phyloP scores from a whole-genome alignment of 108 stramenopile species.

The Cyclotella choctawhatcheeana region DNA sequence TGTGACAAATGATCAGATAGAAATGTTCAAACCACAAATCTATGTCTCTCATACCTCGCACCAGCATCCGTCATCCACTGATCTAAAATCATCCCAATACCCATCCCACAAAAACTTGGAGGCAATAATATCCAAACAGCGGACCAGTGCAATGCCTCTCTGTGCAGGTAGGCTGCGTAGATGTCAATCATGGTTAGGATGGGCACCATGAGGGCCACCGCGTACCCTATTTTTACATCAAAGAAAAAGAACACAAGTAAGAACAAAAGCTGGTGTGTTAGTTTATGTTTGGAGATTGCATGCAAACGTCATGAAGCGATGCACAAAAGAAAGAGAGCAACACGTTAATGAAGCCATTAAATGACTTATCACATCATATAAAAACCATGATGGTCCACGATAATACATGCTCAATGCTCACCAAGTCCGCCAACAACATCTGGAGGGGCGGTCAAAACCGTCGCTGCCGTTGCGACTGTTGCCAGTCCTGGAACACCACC shows the following conservation, averaged over 20 bases:
- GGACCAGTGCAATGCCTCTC: conserved; percentile 35
- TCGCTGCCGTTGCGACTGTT: conserved; percentile 54
- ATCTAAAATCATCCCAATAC: conserved; percentile 43
- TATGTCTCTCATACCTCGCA: conserved; percentile 29
- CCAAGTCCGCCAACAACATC: conserved; percentile 44
- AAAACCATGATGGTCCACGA: too few species aligned
- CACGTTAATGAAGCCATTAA: too few species aligned
- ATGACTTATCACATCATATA: too few species aligned
- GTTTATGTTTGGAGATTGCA: too few species aligned
- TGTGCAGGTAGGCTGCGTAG: conserved; percentile 51
- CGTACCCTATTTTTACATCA: too few species aligned
- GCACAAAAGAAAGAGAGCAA: too few species aligned
- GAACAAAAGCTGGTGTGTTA: too few species aligned
- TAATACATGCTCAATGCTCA: neutral
- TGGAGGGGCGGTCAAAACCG: conserved; percentile 54
- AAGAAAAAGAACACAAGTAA: too few species aligned
- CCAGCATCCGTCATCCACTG: conserved; percentile 42
- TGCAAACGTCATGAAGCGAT: too few species aligned
- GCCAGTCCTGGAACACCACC: conserved; percentile 64
- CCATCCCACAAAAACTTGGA: conserved; percentile 55
- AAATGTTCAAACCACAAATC: neutral
- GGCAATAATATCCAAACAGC: conserved; percentile 52
- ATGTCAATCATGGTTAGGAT: conserved; percentile 60
- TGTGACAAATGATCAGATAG: neutral
- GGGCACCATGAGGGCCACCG: conserved; percentile 60